Evolutionary conservation across 306 rosid species (phyloP).

Genomic region (Cucurbita ficifolia): DNA sequence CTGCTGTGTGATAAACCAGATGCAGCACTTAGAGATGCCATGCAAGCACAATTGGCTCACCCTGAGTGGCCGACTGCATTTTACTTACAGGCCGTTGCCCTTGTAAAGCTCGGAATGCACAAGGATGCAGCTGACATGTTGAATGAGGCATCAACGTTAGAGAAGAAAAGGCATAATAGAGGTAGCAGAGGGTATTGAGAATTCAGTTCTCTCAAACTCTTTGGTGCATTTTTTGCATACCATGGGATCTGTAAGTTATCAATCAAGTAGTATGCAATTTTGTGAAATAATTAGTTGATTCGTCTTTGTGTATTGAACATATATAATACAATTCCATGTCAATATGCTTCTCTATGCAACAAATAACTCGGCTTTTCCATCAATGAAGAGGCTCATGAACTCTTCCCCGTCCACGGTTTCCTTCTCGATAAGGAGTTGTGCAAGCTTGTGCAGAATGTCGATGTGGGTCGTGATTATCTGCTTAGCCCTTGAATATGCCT

Average conservation of each 20-base stretch:
- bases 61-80: constrained; percentile 79
- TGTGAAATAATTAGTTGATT: constrained; percentile 34
- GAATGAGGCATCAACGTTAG: constrained; percentile 51
- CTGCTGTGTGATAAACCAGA: constrained; percentile 68
- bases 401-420: constrained; percentile 96
- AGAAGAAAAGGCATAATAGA: constrained; percentile 46
- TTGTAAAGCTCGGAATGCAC: constrained; percentile 60
- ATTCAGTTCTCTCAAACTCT: neutral
- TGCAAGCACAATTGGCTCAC: constrained; percentile 62
- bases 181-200: constrained; percentile 22
- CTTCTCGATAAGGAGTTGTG: constrained; percentile 80
- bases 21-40: constrained; percentile 69
- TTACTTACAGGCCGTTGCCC: constrained; percentile 80
- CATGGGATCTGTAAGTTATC: neutral
- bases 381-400: constrained; percentile 88
- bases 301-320: constrained; percentile 12
- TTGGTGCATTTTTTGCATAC: neutral
- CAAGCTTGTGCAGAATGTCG: constrained; percentile 93
- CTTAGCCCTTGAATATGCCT: constrained; percentile 63
- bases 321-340: constrained; percentile 23
- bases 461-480: constrained; percentile 63
- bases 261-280: constrained; percentile 15
- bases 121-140: constrained; percentile 65
- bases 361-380: constrained; percentile 71
- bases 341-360: constrained; percentile 20